These are phyloP conservation scores for Hericium rajendrae DNA, from an alignment of 768 basidiomycete genomes.

Conservation along the genomic window DNA sequence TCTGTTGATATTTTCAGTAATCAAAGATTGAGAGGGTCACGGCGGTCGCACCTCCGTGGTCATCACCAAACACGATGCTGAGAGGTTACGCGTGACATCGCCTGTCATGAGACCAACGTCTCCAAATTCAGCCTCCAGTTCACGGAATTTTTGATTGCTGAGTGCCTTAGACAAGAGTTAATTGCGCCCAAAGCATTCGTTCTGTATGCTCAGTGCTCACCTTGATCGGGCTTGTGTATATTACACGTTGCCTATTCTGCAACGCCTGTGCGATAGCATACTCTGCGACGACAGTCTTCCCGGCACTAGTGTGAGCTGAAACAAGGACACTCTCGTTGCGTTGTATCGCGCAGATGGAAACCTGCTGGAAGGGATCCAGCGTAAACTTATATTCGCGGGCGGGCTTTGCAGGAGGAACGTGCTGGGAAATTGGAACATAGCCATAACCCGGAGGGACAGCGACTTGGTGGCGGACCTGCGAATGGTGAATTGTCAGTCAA, in stretches of 20 bases:
- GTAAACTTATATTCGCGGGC: constrained; percentile 92
- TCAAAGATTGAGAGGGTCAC: neutral
- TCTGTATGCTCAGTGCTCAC: constrained; percentile 38
- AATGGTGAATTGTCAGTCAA: neutral
- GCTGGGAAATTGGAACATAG: constrained; percentile 83
- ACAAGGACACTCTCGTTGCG: constrained; percentile 96
- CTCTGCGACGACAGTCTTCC: constrained; percentile 99
- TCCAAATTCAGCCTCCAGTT: constrained; percentile 96
- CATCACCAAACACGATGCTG: constrained; percentile 96
- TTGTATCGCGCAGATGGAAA: constrained; percentile 91
- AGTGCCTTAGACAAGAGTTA: constrained; percentile 52
- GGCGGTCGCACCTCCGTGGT: constrained; percentile 76
- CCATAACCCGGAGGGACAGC: constrained; percentile 88
- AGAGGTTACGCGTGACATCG: constrained; percentile 97
- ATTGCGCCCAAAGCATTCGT: neutral
- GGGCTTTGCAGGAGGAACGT: constrained; percentile 85
- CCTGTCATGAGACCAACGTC: constrained; percentile 99
- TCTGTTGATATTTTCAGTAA: constrained; percentile 37
- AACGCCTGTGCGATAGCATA: constrained; percentile 98
- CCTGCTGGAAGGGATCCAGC: constrained; percentile 94
- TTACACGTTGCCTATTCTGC: constrained; percentile 88
- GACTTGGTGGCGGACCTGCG: constrained; percentile 89
- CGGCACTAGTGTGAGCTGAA: constrained; percentile 97
- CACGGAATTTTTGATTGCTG: constrained; percentile 98
- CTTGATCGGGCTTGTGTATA: constrained; percentile 99